Conservation (phyloP, 495 filamentous ascomycete genomes). For the Trichoderma parareesei region DNA sequence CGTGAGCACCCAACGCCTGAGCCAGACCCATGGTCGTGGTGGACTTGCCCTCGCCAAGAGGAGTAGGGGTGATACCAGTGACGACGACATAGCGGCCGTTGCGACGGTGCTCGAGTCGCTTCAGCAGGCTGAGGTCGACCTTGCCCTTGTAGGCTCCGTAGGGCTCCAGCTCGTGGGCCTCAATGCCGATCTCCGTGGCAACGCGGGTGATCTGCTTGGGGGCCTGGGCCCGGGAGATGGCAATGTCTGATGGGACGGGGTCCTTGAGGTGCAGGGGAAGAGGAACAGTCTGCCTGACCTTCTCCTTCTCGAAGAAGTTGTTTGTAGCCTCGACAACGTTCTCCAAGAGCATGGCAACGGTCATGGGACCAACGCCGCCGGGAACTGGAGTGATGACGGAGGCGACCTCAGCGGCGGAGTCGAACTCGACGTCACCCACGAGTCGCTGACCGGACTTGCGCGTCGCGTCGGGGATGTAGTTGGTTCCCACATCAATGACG, state of each 20-base stretch:
- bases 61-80: conserved; percentile 92
- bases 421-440: conserved; percentile 94
- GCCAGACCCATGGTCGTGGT: conserved; percentile 96
- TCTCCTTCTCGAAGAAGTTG: conserved; percentile 72
- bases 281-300: conserved; percentile 64
- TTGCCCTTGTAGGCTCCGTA: conserved; percentile 95
- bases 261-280: conserved; percentile 64
- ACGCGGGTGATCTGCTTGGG: conserved; percentile 82
- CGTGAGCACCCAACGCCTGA: conserved; percentile 86
- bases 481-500: conserved; percentile 96
- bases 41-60: conserved; percentile 96
- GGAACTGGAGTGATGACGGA: conserved; percentile 97
- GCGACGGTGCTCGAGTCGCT: conserved; percentile 75
- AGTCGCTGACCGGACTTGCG: conserved; percentile 89
- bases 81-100: conserved; percentile 89
- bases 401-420: conserved; percentile 74
- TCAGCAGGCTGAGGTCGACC: conserved; percentile 71
- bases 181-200: conserved; percentile 82
- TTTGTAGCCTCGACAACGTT: conserved; percentile 85
- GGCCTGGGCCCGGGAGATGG: conserved; percentile 77
- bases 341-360: conserved; percentile 90
- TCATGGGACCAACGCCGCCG: conserved; percentile 96
- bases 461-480: conserved; percentile 87
- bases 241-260: conserved; percentile 90
- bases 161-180: conserved; percentile 76